These are phyloP conservation scores for Parathielavia appendiculata DNA, from an alignment of 495 filamentous ascomycete species.

Conservation along the genomic window DNA sequence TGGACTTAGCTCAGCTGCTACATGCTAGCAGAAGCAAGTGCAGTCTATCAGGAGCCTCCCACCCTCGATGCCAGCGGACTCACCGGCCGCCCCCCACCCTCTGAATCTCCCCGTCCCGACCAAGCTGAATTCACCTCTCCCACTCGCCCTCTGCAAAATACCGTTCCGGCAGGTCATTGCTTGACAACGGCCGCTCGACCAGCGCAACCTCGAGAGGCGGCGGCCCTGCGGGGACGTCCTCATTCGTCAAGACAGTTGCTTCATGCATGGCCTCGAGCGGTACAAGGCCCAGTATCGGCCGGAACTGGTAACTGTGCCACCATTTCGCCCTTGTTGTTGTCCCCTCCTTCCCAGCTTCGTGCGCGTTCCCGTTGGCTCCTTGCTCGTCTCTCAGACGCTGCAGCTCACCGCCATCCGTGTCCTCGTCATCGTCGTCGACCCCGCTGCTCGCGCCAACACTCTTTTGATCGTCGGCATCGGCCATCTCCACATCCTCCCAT, in stretches of 20 bases:
- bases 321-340: slow-evolving; percentile 36
- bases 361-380: slow-evolving; percentile 21
- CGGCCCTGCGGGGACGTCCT: background rate
- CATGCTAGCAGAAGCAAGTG: background rate
- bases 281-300: slow-evolving; percentile 84
- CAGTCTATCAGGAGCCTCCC: slow-evolving; percentile 3
- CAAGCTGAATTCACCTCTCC: slow-evolving; percentile 20
- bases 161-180: slow-evolving; percentile 70
- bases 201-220: slow-evolving; percentile 69
- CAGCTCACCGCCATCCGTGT: slow-evolving; percentile 37
- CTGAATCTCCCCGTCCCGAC: background rate
- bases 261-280: slow-evolving; percentile 49
- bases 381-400: slow-evolving; percentile 34
- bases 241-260: slow-evolving; percentile 23
- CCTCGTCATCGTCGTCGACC: slow-evolving; percentile 41
- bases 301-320: slow-evolving; percentile 87
- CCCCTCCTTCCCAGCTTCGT: slow-evolving; percentile 22
- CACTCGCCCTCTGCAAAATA: slow-evolving; percentile 63
- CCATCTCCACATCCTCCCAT: slow-evolving; percentile 36
- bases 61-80: background rate
- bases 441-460: slow-evolving; percentile 34
- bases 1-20: background rate
- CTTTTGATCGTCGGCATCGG: slow-evolving; percentile 38
- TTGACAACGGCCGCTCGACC: slow-evolving; percentile 81
- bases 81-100: background rate